Base-by-base conservation (phyloP, 2,329 filamentous ascomycete genomes). In the Ophiostoma sp. region DNA sequence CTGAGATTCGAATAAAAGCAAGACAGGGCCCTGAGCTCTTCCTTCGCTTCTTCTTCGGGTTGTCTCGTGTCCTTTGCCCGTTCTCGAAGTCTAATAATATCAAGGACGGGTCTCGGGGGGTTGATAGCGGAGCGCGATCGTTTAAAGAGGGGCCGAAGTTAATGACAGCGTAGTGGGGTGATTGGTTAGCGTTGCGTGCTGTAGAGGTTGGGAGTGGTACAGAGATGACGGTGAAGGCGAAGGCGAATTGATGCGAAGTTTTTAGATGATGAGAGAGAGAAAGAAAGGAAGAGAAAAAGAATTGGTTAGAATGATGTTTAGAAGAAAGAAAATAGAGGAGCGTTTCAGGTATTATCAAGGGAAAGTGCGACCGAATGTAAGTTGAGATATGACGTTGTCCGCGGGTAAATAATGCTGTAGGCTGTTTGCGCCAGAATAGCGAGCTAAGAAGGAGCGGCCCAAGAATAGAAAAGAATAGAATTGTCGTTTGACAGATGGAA, bases 381-480 rank as follows among this genome's bases (percentile, higher is more conserved):
- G 15, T 15, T 62, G 13, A 62, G 27, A 20, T 33, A 62, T 35
- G 57, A 62, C 57, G 57, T 62, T 62, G 27, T 27, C 27, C 27
- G 27, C 57, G 57, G 33, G 57, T 62, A 62, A 57, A 31, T 13
- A 57, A 48, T 48, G 44, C 44, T 48, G 7, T 48, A 17, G 44
- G 17, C 44, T 7, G 20, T 27, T 15, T 57, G 52, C 52, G 52
- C 10, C 52, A 57, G 10, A 27, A n/a, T 48, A 20, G 20, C 44
- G 44, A 48, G 44, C 44, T 17, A 48, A 48, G 44, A 48, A 48
- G 44, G 44, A 48, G 44, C 20, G 44, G 20, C 44, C 44, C 70
- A 71, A 71, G 69, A 69, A 64, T 69, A 71, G 44, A 68, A 62
- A 71, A 71, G 69, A 69, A 64, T 69, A 71, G 44, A 68, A 62